Conservation (phyloP, 1,139 yeast species). For the Diutina sp. region DNA sequence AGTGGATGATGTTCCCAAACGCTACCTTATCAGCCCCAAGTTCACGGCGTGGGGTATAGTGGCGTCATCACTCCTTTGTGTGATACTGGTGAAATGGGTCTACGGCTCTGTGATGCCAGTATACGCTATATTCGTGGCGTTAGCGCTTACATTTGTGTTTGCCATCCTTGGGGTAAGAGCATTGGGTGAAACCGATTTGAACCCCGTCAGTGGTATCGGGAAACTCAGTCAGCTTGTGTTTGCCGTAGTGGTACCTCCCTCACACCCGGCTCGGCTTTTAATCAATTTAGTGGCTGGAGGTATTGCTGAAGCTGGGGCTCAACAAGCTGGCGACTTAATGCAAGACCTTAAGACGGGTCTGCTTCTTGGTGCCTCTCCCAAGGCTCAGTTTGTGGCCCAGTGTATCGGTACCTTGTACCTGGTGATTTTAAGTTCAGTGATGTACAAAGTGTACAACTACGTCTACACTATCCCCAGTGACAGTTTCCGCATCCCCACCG, state of each 20-base stretch:
- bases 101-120: constrained; percentile 65
- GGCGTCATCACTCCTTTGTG: constrained; percentile 53
- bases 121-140: constrained; percentile 56
- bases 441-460: constrained; percentile 69
- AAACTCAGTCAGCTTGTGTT: constrained; percentile 82
- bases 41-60: constrained; percentile 50
- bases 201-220: constrained; percentile 95
- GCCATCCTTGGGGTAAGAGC: constrained; percentile 88
- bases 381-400: constrained; percentile 86
- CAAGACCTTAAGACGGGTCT: constrained; percentile 95
- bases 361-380: constrained; percentile 81
- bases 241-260: constrained; percentile 66
- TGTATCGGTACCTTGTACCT: constrained; percentile 80
- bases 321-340: constrained; percentile 97
- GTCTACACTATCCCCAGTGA: constrained; percentile 79
- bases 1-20: not conserved
- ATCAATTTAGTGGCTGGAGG: constrained; percentile 92
- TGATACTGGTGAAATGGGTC: constrained; percentile 47
- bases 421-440: constrained; percentile 60
- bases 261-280: constrained; percentile 69
- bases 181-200: constrained; percentile 89
- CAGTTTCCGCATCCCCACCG: constrained; percentile 82
- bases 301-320: constrained; percentile 97
- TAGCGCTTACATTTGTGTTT: constrained; percentile 61
- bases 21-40: constrained; percentile 33